These are phyloP conservation scores for Calocera cornea DNA, from an alignment of 768 basidiomycete species.

Conservation along the genomic window DNA sequence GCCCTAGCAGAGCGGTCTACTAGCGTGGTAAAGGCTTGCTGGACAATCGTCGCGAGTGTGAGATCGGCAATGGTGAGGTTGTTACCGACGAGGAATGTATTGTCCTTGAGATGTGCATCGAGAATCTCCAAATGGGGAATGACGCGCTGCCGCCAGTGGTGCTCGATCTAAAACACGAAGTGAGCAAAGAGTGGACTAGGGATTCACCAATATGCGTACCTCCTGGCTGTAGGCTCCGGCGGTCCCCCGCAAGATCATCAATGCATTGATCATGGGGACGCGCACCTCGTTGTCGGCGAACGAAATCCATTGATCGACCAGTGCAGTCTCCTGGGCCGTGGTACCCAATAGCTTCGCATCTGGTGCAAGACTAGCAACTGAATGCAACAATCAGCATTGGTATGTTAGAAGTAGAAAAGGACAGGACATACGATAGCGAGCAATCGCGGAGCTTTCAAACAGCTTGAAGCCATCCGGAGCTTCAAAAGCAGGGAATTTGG, in stretches of 20 bases:
- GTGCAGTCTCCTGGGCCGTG: slow-evolving; percentile 48
- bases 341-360: slow-evolving; percentile 67
- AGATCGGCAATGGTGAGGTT: slow-evolving; percentile 91
- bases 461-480: slow-evolving; percentile 62
- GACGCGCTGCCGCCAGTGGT: slow-evolving; percentile 38
- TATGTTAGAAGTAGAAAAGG: not conserved
- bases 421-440: slow-evolving; percentile 66
- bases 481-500: slow-evolving; percentile 78
- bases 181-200: not conserved
- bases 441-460: slow-evolving; percentile 67
- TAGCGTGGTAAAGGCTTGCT: slow-evolving; percentile 36
- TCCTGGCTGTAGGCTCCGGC: slow-evolving; percentile 63
- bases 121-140: slow-evolving; percentile 48
- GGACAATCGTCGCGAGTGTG: slow-evolving; percentile 45
- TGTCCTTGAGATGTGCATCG: slow-evolving; percentile 55
- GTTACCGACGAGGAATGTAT: slow-evolving; percentile 85
- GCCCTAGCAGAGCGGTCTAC: slow-evolving; percentile 54
- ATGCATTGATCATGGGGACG: slow-evolving; percentile 25
- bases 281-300: slow-evolving; percentile 57
- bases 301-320: slow-evolving; percentile 75
- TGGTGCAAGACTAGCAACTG: slow-evolving; percentile 65
- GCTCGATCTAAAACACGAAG: slow-evolving; percentile 40
- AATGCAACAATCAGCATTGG: not conserved
- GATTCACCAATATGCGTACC: slow-evolving; percentile 29
- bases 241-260: slow-evolving; percentile 32